Percentiles rank a stretch among this genome's conserved stretches.
These are phyloP conservation scores for Lentinula boryana DNA, from an alignment of 768 basidiomycete genomes.

Conservation along the genomic window DNA sequence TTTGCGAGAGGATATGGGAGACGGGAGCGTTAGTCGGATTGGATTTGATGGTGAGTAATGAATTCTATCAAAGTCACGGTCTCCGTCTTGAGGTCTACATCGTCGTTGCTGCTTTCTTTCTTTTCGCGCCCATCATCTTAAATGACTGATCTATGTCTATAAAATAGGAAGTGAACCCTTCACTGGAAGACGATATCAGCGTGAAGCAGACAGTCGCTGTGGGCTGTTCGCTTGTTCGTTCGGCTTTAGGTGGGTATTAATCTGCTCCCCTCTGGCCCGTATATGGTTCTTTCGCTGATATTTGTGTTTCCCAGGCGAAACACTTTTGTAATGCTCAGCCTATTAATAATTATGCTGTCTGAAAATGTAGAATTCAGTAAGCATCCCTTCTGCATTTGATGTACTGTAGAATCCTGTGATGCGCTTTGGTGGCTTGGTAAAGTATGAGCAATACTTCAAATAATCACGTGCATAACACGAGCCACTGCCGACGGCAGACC, in stretches of 20 bases:
- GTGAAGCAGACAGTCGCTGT: slow-evolving; percentile 87
- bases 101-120: no score
- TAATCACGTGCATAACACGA: not conserved
- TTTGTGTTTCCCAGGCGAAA: slow-evolving; percentile 29
- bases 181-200: slow-evolving; percentile 66
- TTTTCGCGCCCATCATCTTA: no score
- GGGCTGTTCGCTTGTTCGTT: slow-evolving; percentile 79
- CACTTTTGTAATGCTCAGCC: slow-evolving; percentile 23
- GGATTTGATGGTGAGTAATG: slow-evolving; percentile 78
- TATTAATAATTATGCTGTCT: no score
- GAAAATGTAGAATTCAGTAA: no score
- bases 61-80: no score
- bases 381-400: no score
- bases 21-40: slow-evolving; percentile 89
- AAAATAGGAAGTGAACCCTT: slow-evolving; percentile 91
- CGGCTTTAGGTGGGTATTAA: slow-evolving; percentile 64
- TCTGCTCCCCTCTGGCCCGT: not conserved
- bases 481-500: not conserved
- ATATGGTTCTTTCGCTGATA: not conserved
- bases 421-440: no score
- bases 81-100: no score
- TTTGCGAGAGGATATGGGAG: slow-evolving; percentile 88
- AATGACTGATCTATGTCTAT: not conserved
- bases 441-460: no score
- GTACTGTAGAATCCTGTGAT: no score